A percentile compares a stretch with the other conserved stretches of the same genome.
Evolutionary conservation across 2,329 filamentous ascomycete genomes (phyloP).

Genomic region (Ilyonectria robusta): DNA sequence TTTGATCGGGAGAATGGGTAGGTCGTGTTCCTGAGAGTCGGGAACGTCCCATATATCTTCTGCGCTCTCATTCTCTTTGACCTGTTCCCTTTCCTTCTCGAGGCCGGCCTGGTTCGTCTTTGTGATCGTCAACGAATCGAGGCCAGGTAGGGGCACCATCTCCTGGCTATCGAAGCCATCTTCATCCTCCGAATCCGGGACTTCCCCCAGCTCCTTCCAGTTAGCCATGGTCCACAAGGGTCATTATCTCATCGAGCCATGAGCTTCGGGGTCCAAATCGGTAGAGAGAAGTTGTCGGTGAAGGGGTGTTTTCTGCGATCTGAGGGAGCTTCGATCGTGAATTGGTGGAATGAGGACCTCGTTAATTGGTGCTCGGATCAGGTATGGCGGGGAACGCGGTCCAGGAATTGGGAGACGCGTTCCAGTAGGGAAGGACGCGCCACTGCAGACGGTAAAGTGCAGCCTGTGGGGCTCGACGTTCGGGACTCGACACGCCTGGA

Average conservation of each 20-base stretch:
- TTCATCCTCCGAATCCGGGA: conserved; percentile 67
- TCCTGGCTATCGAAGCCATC: conserved; percentile 58
- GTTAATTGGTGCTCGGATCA: conserved; percentile 39
- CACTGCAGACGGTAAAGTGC: conserved; percentile 11
- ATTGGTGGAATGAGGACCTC: conserved; percentile 15
- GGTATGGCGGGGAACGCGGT: conserved; percentile 47
- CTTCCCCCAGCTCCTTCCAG: conserved; percentile 66
- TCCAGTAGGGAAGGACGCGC: conserved; percentile 31
- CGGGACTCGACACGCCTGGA: conserved; percentile 17
- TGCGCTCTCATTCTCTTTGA: conserved; percentile 28
- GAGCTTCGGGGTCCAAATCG: conserved; percentile 16
- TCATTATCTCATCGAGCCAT: conserved; percentile 48
- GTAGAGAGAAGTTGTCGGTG: conserved; percentile 6
- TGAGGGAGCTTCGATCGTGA: conserved; percentile 18
- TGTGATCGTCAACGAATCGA: conserved; percentile 19
- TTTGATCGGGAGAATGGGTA: conserved; percentile 12
- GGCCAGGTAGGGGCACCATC: conserved; percentile 21
- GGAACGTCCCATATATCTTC: conserved; percentile 56
- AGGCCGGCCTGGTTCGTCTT: neutral
- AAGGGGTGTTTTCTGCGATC: conserved; percentile 7
- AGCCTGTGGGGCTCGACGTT: conserved; percentile 26
- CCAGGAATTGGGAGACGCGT: conserved; percentile 47
- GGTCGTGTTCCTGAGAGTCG: conserved; percentile 47
- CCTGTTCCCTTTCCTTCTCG: neutral
- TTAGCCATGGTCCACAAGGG: conserved; percentile 56